These are phyloP conservation scores for Epichloe elymi DNA, from an alignment of 2,329 filamentous ascomycete genomes.

Conservation along the genomic window DNA sequence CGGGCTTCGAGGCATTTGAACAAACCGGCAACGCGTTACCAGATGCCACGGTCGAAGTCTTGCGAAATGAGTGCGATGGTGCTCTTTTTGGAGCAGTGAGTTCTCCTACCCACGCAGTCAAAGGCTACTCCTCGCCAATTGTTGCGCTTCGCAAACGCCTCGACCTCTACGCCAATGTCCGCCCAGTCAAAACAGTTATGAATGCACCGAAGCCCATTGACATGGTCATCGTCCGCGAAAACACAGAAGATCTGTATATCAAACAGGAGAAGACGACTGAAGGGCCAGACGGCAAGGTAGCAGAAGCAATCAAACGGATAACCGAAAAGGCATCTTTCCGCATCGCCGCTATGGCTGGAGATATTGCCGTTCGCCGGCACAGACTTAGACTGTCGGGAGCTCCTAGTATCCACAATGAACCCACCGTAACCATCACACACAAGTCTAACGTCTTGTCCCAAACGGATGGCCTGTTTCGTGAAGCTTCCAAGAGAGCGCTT, in stretches of 20 bases:
- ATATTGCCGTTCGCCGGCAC: slow-evolving; percentile 81
- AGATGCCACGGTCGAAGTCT: slow-evolving; percentile 77
- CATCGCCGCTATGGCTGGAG: slow-evolving; percentile 86
- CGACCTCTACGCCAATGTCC: slow-evolving; percentile 92
- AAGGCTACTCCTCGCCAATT: slow-evolving; percentile 93
- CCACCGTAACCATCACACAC: slow-evolving; percentile 91
- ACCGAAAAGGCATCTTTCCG: slow-evolving; percentile 70
- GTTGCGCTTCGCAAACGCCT: slow-evolving; percentile 92
- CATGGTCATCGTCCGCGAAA: slow-evolving; percentile 96
- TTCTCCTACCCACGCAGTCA: slow-evolving; percentile 78
- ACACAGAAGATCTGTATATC: slow-evolving; percentile 96
- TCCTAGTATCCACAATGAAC: slow-evolving; percentile 48
- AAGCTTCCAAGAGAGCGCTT: slow-evolving; percentile 62
- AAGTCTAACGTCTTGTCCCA: slow-evolving; percentile 96
- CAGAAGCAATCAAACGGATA: slow-evolving; percentile 96
- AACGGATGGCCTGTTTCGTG: slow-evolving; percentile 90
- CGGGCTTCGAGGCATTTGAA: slow-evolving; percentile 89
- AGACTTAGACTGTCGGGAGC: slow-evolving; percentile 53
- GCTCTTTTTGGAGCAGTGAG: slow-evolving; percentile 86
- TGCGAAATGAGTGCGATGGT: slow-evolving; percentile 85
- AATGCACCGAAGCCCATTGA: slow-evolving; percentile 63
- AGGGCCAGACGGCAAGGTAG: slow-evolving; percentile 66
- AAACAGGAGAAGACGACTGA: slow-evolving; percentile 87
- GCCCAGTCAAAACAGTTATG: slow-evolving; percentile 75
- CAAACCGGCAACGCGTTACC: slow-evolving; percentile 78